Base-by-base conservation (phyloP, 805 yeast species). In the Yamadazyma sp. region DNA sequence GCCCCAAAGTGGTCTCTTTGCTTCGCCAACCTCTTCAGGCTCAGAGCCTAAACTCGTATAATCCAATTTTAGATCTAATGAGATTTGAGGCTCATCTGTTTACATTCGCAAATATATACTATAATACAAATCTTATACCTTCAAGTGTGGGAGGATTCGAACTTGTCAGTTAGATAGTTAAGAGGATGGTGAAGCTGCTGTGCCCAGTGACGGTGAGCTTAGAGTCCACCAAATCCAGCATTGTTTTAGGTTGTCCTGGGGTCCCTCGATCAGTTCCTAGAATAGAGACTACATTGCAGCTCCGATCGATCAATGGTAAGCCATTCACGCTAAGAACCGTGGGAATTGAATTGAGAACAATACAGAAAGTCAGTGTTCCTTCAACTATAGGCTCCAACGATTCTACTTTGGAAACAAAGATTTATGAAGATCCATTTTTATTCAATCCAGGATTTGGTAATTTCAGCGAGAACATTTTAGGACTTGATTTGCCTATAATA, bases 211-310 rank as follows among this genome's bases (percentile, higher is more conserved):
- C 54, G 15, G 60, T 56, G 7, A 44, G 58, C 42, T 47, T 80
- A 31, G 73, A 72, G 35, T 75, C 82, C 3, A 68, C 78, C 24
- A 73, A 72, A 30, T 61, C 65, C 19, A 65, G 76, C n/a, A 58
- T 76, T 0, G 76, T 80, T 2, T 59, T 70, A 32, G 87, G 87
- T 3, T 77, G 83, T 55, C 86, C 86, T 0, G 87, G 87, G 0
- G 76, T 80, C 1, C 76, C 81, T 1, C 69, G 77, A 33, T 78
- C 72, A 28, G 50, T 66, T 19, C 86, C 86, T 2, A 66, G 84
- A 19, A 60, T 80, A 3, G 77, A 78, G 35, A 77, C 83, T 7
- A 71, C 68, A 17, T 49, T 80, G 11, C 76, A 78, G 43, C 52
- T 80, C 12, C 60, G 85, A 35, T 71, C 82, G 1, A 62, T 62